Evolutionary conservation across 768 basidiomycete species (phyloP).

Genomic region (Vararia minispora): DNA sequence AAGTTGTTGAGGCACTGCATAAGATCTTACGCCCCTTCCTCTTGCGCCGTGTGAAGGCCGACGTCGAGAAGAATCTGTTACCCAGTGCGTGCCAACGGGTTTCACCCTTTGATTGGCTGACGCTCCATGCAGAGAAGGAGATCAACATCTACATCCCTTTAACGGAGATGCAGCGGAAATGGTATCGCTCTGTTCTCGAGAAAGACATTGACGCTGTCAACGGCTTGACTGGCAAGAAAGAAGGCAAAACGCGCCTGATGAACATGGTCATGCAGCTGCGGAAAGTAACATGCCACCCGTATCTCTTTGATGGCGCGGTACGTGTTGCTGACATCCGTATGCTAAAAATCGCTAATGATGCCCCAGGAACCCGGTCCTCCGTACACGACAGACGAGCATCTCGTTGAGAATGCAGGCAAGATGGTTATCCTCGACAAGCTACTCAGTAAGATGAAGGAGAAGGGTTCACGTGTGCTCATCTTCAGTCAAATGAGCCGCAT

Average conservation of each 20-base stretch:
- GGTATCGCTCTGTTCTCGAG: conserved; percentile 93
- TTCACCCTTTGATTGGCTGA: conserved; percentile 3
- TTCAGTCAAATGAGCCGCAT: conserved; percentile 99
- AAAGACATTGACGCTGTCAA: conserved; percentile 99
- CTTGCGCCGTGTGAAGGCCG: conserved; percentile 85
- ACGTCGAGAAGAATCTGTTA: conserved; percentile 91
- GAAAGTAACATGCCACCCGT: conserved; percentile 86
- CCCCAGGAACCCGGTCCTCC: conserved; percentile 90
- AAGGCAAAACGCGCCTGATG: conserved; percentile 94
- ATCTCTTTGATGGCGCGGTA: conserved; percentile 88
- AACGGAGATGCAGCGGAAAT: conserved; percentile 95
- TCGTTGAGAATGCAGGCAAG: conserved; percentile 90
- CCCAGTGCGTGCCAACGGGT: conserved; percentile 48
- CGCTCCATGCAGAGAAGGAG: conserved; percentile 65
- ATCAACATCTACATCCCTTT: conserved; percentile 97
- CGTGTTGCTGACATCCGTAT: too few relatives aligned
- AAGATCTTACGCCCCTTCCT: conserved; percentile 95
- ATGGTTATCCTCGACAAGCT: conserved; percentile 97
- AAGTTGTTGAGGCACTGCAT: conserved; percentile 93
- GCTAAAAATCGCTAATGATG: too few relatives aligned
- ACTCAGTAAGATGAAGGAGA: conserved; percentile 73
- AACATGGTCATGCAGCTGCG: conserved; percentile 99
- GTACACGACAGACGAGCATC: conserved; percentile 95
- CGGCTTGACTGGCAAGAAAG: conserved; percentile 92
- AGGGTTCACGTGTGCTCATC: conserved; percentile 92